phyloP scores from a whole-genome alignment of 352 stramenopile species.

The Blastocystis hominis region DNA sequence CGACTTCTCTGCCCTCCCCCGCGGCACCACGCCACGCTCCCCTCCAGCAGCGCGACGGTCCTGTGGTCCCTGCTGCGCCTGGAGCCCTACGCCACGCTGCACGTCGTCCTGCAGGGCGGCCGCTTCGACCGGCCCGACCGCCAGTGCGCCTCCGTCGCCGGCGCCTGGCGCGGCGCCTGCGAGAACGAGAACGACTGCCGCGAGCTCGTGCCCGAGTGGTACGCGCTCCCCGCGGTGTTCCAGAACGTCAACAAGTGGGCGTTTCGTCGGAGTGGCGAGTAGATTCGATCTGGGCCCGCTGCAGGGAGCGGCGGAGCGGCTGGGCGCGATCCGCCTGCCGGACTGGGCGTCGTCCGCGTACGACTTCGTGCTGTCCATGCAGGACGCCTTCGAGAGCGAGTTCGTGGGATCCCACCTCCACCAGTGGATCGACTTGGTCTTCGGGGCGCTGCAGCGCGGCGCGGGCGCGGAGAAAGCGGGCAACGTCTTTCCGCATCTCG shows the following conservation, averaged over 20 bases:
- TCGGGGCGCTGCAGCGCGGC: conserved; percentile 88
- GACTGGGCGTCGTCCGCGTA: conserved; percentile 84
- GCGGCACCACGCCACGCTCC: conserved; percentile 95
- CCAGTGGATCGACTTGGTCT: conserved; percentile 97
- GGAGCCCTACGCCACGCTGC: conserved; percentile 72
- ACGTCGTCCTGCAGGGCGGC: conserved; percentile 64
- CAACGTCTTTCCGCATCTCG: conserved; percentile 81
- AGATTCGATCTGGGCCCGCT: conserved; percentile 72
- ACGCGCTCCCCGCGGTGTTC: conserved; percentile 72
- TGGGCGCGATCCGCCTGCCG: conserved; percentile 88
- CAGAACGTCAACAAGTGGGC: conserved; percentile 69
- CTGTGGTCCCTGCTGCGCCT: conserved; percentile 88
- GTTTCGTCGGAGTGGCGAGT: neutral
- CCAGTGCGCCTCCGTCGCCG: conserved; percentile 65
- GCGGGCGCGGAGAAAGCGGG: conserved; percentile 71
- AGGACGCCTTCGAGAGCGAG: conserved; percentile 89
- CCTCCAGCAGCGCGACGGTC: conserved; percentile 86
- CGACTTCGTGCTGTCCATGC: conserved; percentile 87
- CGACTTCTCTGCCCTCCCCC: conserved; percentile 79
- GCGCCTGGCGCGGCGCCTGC: conserved; percentile 64
- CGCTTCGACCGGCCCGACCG: conserved; percentile 68
- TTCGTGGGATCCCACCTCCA: conserved; percentile 90
- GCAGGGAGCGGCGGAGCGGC: conserved; percentile 66
- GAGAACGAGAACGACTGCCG: conserved; percentile 68
- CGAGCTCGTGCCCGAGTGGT: conserved; percentile 74